phyloP scores from a whole-genome alignment of 768 basidiomycete genomes.

The Boletus rubropictus region DNA sequence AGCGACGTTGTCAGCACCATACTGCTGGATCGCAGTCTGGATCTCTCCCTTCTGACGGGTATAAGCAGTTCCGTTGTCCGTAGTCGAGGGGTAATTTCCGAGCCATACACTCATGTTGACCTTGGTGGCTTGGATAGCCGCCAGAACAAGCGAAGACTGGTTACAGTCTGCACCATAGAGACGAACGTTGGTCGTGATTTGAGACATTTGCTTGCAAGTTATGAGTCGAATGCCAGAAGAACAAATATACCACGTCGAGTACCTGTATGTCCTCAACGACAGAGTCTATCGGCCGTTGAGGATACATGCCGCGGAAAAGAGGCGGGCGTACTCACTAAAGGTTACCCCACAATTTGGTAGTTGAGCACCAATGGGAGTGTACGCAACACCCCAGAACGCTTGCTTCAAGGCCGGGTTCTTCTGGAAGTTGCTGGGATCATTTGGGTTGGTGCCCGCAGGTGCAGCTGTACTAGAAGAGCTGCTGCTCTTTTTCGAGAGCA shows the following conservation, averaged over 20 bases:
- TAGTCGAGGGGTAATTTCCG: slow-evolving; percentile 59
- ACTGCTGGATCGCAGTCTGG: slow-evolving; percentile 63
- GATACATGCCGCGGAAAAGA: background rate
- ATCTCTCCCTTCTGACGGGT: slow-evolving; percentile 65
- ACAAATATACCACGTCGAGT: slow-evolving; percentile 9
- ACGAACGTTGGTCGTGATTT: slow-evolving; percentile 75
- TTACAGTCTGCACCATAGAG: slow-evolving; percentile 89
- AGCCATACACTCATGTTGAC: slow-evolving; percentile 78
- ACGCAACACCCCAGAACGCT: slow-evolving; percentile 82
- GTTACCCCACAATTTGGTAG: slow-evolving; percentile 62
- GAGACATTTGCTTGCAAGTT: slow-evolving; percentile 61
- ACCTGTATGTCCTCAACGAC: slow-evolving; percentile 74
- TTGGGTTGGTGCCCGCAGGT: slow-evolving; percentile 36
- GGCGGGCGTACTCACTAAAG: slow-evolving; percentile 28
- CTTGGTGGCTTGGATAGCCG: slow-evolving; percentile 87
- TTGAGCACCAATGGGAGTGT: slow-evolving; percentile 74
- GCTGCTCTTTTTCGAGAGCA: slow-evolving; percentile 51
- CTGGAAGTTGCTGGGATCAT: slow-evolving; percentile 73
- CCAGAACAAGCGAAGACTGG: slow-evolving; percentile 72
- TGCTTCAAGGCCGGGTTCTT: slow-evolving; percentile 65
- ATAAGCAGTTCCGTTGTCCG: slow-evolving; percentile 67
- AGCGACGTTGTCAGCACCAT: slow-evolving; percentile 66
- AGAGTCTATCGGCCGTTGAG: slow-evolving; percentile 31
- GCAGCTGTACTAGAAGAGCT: slow-evolving; percentile 17
- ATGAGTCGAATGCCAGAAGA: slow-evolving; percentile 4